These are phyloP conservation scores for Pichia sp. DNA, from an alignment of 1,139 yeast genomes.

Conservation along the genomic window DNA sequence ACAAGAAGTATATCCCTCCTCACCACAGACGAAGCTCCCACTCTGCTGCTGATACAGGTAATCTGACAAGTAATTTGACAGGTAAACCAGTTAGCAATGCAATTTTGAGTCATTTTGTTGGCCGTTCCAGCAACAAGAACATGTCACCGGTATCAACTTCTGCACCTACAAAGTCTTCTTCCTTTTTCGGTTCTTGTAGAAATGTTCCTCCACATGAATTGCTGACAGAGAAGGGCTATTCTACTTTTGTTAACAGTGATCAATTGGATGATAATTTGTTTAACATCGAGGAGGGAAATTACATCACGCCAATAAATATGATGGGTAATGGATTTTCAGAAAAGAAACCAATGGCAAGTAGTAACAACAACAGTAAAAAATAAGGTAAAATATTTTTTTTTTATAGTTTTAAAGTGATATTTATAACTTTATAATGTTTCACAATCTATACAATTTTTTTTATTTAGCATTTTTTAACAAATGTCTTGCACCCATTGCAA, in stretches of 20 bases:
- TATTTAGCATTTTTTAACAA: conserved; percentile 33
- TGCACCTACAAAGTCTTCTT: conserved; percentile 38
- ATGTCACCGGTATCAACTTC: conserved; percentile 35
- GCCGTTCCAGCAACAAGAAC: conserved; percentile 23
- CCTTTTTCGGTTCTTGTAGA: conserved; percentile 8
- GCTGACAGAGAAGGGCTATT: conserved; percentile 29
- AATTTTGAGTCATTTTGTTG: conserved; percentile 10
- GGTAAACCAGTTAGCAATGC: conserved; percentile 16
- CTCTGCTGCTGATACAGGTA: conserved; percentile 22
- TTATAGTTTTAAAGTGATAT: background rate
- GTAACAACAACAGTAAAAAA: background rate
- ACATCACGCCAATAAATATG: background rate
- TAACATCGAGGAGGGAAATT: conserved; percentile 17
- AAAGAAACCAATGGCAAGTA: background rate
- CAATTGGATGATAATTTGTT: conserved; percentile 27
- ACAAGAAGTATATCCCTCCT: conserved; percentile 43
- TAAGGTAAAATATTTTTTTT: background rate
- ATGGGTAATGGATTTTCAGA: background rate
- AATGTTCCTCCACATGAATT: conserved; percentile 6
- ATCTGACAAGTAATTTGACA: background rate
- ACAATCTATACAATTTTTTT: background rate
- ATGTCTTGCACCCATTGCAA: conserved; percentile 51
- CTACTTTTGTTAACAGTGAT: conserved; percentile 35
- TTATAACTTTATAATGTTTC: background rate
- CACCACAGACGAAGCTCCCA: conserved; percentile 41